Conservation (phyloP, 371 early-diverging fungal genomes). For the Apophysomyces variabilis region DNA sequence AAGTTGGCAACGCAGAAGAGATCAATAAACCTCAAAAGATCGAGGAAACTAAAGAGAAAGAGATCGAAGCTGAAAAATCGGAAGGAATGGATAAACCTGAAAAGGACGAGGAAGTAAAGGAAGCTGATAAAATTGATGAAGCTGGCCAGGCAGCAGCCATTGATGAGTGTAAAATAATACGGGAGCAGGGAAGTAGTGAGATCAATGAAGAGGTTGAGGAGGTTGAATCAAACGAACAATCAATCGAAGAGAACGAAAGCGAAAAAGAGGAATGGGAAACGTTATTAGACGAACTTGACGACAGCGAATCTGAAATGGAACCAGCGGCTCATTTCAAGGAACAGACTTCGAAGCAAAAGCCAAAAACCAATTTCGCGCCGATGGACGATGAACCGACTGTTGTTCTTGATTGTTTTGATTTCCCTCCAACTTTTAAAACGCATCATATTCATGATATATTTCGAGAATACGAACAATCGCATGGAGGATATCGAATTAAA, state of each 20-base stretch:
- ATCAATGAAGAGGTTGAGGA: neutral
- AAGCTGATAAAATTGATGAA: neutral
- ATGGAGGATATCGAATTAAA: conserved; percentile 75
- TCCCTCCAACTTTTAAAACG: conserved; percentile 56
- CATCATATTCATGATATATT: conserved; percentile 60
- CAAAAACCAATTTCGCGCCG: conserved; percentile 7
- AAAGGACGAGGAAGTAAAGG: conserved; percentile 6
- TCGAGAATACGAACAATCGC: conserved; percentile 52
- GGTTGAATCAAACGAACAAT: neutral
- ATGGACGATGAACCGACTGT: conserved; percentile 17
- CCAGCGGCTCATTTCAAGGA: neutral
- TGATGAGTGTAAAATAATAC: neutral
- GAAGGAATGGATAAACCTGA: conserved; percentile 13
- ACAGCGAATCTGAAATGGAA: neutral
- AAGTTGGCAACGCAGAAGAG: too few species aligned
- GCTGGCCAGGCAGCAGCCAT: neutral
- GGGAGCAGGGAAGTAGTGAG: neutral
- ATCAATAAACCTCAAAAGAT: neutral
- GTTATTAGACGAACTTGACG: conserved; percentile 2
- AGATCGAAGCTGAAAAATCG: neutral
- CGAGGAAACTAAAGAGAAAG: neutral
- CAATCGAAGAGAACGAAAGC: neutral
- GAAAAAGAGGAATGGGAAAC: conserved; percentile 8
- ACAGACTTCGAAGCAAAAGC: neutral
- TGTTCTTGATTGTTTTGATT: conserved; percentile 54